Base-by-base conservation (phyloP, 257 asterid genomes). In the Schizonepeta tenuifolia region DNA sequence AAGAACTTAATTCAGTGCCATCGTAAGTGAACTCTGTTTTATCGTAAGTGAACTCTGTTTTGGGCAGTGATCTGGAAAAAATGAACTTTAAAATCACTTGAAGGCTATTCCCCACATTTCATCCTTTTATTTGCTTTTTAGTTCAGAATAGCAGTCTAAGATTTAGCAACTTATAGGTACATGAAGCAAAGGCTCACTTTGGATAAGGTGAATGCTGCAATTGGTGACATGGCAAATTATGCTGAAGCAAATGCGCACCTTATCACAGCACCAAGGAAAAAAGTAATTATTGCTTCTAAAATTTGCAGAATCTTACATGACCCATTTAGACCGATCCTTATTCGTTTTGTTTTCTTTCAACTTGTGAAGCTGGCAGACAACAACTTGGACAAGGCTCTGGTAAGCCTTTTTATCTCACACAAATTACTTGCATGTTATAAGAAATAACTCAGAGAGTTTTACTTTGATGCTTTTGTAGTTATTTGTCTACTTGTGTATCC, bases 181-280 rank as follows among this genome's bases (percentile, higher is more conserved):
- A 94, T 94, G 99, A 94, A 86, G 80, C 96, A 90, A 70, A 88
- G 99, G 74, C 95, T 94, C 63, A 91, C 99, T 40, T 57, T 91
- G 80, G 97, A 89, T 60, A 94, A 94, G 86, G 87, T 89, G 80
- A 91, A 91, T 80, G 96, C 95, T 35, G 99, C 97, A 65, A 87
- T 94, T 63, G 84, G 82, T 69, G 97, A 94, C 74, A 89, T 94
- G 90, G 93, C 89, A 60, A 65, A 84, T 3, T 91, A 91, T 73
- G 97, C 97, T 78, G 96, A 89, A 86, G 85, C 93, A 68, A 94
- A 88, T 82, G 82, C 89, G n/a, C 97, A 89, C 75, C 96, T 94
- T 75, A 79, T 94, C 17, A 43, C 85, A 28, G 99, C 97, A 55
- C 97, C 97, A 36, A 85, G 97, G 65, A 85, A 88, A 71, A 91